phyloP scores from a whole-genome alignment of 2,329 filamentous ascomycete genomes.

The Venturia nashicola region DNA sequence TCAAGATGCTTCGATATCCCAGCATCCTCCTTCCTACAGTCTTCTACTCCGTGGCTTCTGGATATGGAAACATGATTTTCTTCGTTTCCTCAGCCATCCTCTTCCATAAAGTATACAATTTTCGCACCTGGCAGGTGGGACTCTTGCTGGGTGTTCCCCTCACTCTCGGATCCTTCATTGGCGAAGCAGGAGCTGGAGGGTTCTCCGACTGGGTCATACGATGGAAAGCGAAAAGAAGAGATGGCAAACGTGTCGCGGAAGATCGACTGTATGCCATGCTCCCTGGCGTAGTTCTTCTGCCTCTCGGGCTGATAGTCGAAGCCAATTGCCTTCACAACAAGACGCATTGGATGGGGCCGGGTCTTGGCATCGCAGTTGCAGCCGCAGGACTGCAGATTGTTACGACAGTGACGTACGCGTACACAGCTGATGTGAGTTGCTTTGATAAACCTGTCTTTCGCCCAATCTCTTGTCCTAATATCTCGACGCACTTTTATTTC shows the following conservation, averaged over 20 bases:
- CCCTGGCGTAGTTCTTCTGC: conserved; percentile 16
- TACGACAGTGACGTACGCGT: conserved; percentile 24
- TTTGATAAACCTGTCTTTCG: not conserved
- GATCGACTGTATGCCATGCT: conserved; percentile 22
- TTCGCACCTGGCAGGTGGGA: conserved; percentile 11
- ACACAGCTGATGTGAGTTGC: conserved; percentile 12
- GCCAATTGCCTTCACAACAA: conserved; percentile 19
- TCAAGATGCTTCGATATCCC: conserved; percentile 11
- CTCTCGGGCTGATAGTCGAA: conserved; percentile 20
- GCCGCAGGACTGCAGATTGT: conserved; percentile 24
- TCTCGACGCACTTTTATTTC: too few species aligned
- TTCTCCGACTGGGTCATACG: conserved; percentile 11
- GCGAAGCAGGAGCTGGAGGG: conserved; percentile 11
- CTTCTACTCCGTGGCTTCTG: conserved; percentile 10
- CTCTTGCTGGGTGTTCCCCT: conserved; percentile 10
- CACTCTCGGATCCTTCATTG: conserved; percentile 10
- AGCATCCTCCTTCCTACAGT: conserved; percentile 9
- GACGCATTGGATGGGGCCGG: conserved; percentile 22
- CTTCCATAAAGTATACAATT: conserved; percentile 9
- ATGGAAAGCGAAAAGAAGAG: conserved; percentile 4
- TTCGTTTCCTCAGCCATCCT: conserved; percentile 8
- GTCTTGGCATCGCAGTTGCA: conserved; percentile 25
- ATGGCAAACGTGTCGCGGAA: conserved; percentile 18
- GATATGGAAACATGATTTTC: conserved; percentile 12
- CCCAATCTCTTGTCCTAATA: not conserved